Evolutionary conservation across 345 rosid genomes (phyloP).

Genomic region (Salix suchowensis): DNA sequence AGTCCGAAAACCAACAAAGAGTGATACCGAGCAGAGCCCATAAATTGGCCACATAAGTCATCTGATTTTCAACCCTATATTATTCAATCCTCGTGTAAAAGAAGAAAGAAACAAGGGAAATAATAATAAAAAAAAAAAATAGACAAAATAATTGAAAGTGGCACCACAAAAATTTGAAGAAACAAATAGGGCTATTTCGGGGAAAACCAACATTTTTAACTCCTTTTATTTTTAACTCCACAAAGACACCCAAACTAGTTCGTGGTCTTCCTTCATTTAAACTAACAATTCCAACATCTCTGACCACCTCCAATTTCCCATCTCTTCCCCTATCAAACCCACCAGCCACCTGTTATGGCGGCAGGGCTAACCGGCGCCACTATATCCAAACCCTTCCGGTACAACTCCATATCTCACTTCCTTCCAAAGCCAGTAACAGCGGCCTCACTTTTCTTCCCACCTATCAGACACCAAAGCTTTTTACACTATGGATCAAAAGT

Average conservation of each 20-base stretch:
- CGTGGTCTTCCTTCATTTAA: slow-evolving; percentile 45
- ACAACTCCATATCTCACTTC: slow-evolving; percentile 19
- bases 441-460: background rate
- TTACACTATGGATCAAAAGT: background rate
- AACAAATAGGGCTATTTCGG: no score
- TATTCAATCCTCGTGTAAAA: no score
- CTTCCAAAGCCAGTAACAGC: slow-evolving; percentile 31
- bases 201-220: no score
- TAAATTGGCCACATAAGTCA: no score
- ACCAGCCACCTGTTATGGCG: slow-evolving; percentile 48
- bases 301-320: background rate
- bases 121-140: no score
- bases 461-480: background rate
- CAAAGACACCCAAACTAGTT: background rate
- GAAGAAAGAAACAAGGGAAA: no score
- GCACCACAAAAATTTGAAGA: no score
- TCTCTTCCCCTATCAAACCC: background rate
- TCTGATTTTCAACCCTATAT: no score
- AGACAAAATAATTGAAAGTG: no score
- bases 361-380: slow-evolving; percentile 51
- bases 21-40: no score
- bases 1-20: no score
- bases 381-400: slow-evolving; percentile 36
- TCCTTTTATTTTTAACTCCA: no score
- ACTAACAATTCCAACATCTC: background rate